Base-by-base conservation (phyloP, 2,329 filamentous ascomycete genomes). In the Pseudogymnoascus sp. region DNA sequence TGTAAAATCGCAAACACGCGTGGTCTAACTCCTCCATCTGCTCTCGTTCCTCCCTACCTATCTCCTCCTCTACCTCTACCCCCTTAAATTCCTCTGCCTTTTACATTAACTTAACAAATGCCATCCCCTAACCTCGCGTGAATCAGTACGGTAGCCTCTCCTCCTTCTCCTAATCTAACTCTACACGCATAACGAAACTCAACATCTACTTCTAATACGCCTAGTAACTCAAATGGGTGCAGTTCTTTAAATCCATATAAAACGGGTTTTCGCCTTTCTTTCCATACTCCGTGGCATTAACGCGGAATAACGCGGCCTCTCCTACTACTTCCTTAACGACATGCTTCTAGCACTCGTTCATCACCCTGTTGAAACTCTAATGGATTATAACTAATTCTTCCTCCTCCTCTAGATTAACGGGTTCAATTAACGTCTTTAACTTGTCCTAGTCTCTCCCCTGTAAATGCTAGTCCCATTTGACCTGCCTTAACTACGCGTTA, bases 1-100 rank as follows among this genome's bases (percentile, higher is more conserved):
- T 60, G 26, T 26, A 60, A 60, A 60, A 60, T n/a, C 11, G 16
- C 56, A 60, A 60, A 60, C 56, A 60, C 26, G 14, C 10, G 26
- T 19, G 14, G 29, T 60, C 56, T 10, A 60, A 60, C 35, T 60
- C 29, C 10, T 60, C 26, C 10, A 60, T 60, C 56, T 60, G 47
- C 47, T 53, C 26, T 59, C 35, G 53, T 26, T 59, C 29, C 29
- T 35, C 35, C 16, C 10, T 24, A 26, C 26, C 13, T 14, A 33
- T 59, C 35, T 33, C 53, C 26, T 59, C 35, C 53, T 31, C 4
- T 11, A 35, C 53, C 26, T 31, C 35, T 11, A 35, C n/a, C 6
- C 31, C 21, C 7, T 60, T 14, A 4, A 14, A 60, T 19, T 29
- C 21, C 14, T 19, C 16, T 37, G 31, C 31, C n/a, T 60, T 29